Conservation (phyloP, 2,329 filamentous ascomycete genomes). For the Parafenestella ontariensis region DNA sequence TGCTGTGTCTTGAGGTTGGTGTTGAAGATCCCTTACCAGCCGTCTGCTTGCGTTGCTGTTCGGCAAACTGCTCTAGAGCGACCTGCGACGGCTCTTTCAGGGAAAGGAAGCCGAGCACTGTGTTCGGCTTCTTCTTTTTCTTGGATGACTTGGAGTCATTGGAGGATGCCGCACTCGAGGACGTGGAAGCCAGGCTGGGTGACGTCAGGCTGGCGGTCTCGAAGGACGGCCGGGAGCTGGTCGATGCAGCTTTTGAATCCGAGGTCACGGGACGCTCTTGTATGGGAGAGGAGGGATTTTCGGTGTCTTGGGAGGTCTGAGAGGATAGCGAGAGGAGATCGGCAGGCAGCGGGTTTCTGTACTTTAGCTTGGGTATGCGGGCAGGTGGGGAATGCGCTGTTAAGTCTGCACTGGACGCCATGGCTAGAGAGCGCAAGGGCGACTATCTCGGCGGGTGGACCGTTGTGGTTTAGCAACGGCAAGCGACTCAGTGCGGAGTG, state of each 20-base stretch:
- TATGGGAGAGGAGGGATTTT: slow-evolving; percentile 6
- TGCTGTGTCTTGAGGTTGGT: slow-evolving; percentile 18
- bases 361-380: slow-evolving; percentile 45
- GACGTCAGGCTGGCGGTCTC: slow-evolving; percentile 32
- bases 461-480: slow-evolving; percentile 26
- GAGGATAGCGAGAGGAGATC: slow-evolving; percentile 26
- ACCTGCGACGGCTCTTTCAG: slow-evolving; percentile 58
- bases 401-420: slow-evolving; percentile 38
- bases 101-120: slow-evolving; percentile 55
- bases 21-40: slow-evolving; percentile 28
- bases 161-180: slow-evolving; percentile 33
- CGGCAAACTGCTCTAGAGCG: slow-evolving; percentile 56
- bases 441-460: slow-evolving; percentile 33
- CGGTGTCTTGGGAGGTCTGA: slow-evolving; percentile 8
- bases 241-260: slow-evolving; percentile 13
- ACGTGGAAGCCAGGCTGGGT: slow-evolving; percentile 43
- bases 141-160: slow-evolving; percentile 36
- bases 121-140: slow-evolving; percentile 45
- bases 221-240: slow-evolving; percentile 16
- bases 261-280: slow-evolving; percentile 13
- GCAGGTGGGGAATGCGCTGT: slow-evolving; percentile 33
- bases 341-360: slow-evolving; percentile 40
- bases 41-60: slow-evolving; percentile 52
- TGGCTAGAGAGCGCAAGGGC: slow-evolving; percentile 30
- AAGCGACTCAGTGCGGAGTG: slow-evolving; percentile 13